These are phyloP conservation scores for Ehretia macrophylla DNA, from an alignment of 257 asterid species.

Conservation along the genomic window DNA sequence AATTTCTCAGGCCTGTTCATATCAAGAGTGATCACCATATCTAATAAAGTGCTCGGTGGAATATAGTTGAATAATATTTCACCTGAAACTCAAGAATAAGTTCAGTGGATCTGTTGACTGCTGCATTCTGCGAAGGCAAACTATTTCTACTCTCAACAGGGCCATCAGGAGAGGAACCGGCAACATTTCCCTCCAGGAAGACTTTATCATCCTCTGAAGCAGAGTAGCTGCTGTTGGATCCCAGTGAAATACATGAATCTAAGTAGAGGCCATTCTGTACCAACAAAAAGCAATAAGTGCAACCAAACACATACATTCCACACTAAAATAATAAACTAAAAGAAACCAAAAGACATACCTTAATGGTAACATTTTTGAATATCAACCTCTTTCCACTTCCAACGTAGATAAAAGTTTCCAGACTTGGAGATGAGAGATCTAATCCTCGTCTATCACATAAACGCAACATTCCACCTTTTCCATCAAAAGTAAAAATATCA, in stretches of 20 bases:
- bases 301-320: constrained; percentile 5
- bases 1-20: too few relatives aligned
- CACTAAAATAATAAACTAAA: neutral
- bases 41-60: too few relatives aligned
- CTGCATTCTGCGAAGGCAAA: constrained; percentile 35
- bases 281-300: constrained; percentile 13
- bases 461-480: constrained; percentile 81
- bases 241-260: constrained; percentile 83
- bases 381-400: constrained; percentile 89
- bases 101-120: constrained; percentile 50
- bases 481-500: constrained; percentile 78
- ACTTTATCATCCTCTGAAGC: constrained; percentile 72
- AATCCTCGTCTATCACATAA: constrained; percentile 69
- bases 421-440: constrained; percentile 56
- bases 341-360: constrained; percentile 35
- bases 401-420: constrained; percentile 71
- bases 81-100: constrained; percentile 84
- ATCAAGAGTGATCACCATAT: too few relatives aligned
- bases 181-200: constrained; percentile 51
- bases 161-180: constrained; percentile 30
- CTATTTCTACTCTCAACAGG: constrained; percentile 32
- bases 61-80: neutral
- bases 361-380: constrained; percentile 79
- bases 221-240: constrained; percentile 88
- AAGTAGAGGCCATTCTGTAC: constrained; percentile 66